Base-by-base conservation (phyloP, 768 basidiomycete genomes). In the Russula brevipes region DNA sequence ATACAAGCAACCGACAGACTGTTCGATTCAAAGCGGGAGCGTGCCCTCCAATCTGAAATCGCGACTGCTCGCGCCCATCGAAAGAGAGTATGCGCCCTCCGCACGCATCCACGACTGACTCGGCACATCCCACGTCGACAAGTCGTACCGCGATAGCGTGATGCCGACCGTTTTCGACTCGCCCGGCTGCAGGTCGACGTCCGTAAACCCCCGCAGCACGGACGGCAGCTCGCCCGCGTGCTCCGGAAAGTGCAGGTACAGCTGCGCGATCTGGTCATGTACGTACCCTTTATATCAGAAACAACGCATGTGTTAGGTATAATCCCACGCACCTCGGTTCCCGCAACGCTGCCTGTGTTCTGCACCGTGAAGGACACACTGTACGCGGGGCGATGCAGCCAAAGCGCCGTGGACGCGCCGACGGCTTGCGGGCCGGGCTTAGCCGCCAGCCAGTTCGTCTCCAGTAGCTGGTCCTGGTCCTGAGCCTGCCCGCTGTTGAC, bases 161-260 rank as follows among this genome's bases (percentile, higher is more conserved):
- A 73, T 46, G 17, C 30, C 59, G 38, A 73, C 63, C 4, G 8
- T 51, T 57, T 59, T 53, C 33, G 66, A 60, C 57, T 66, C 41
- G 19, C 70, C 72, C 31, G 67, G 68, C 57, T 60, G 45, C 38
- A 72, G 44, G 2, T 42, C 54, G 16, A 68, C 63, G 56, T 70
- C 67, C 54, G 61, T 66, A 61, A 73, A 72, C 1, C 72, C 72
- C 9, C 70, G 65, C 38, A 89, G 77, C 38, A 91, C 70, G 2
- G 82, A 83, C 0, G 89, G 89, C 2, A 89, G 90, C 70, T 91
- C 88, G 42, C 79, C 80, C 3, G 86, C 78, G 0, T 80, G 82
- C 0, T 76, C 58, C 0, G 87, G 87, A 76, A 85, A 83, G 72
- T 87, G 82, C 33, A 92, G 33, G 74, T 91, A 93, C 17, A 92